phyloP scores from a whole-genome alignment of 2,329 filamentous ascomycete genomes.

The Xenosphaeropsis pyriputrescens region DNA sequence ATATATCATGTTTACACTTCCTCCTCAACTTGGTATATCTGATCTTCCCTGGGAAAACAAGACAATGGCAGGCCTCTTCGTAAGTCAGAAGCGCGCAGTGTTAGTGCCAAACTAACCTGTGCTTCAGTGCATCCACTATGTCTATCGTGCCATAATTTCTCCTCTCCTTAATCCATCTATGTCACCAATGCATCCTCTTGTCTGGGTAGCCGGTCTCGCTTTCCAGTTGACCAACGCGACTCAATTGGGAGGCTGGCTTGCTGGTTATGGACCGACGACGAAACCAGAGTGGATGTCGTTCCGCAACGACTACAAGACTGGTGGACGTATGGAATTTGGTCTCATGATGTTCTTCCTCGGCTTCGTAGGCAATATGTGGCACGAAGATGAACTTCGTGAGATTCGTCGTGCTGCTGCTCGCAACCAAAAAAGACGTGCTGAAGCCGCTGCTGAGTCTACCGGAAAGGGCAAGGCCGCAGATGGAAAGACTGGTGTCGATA shows the following conservation, averaged over 20 bases:
- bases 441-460: constrained; percentile 19
- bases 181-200: constrained; percentile 66
- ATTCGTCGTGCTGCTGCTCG: constrained; percentile 59
- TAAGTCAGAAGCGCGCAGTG: constrained; percentile 11
- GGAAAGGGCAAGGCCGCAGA: constrained; percentile 26
- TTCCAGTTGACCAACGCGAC: constrained; percentile 78
- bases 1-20: constrained; percentile 63
- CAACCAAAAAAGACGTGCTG: constrained; percentile 31
- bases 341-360: constrained; percentile 64
- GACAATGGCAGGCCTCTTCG: constrained; percentile 55
- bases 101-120: constrained; percentile 1
- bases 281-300: constrained; percentile 31
- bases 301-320: constrained; percentile 20
- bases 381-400: constrained; percentile 80
- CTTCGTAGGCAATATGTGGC: constrained; percentile 68
- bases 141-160: constrained; percentile 73
- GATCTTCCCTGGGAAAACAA: constrained; percentile 65
- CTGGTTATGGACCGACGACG: constrained; percentile 60
- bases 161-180: constrained; percentile 82
- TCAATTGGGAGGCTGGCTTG: constrained; percentile 67
- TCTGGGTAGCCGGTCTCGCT: constrained; percentile 46
- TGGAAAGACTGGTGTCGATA: constrained; percentile 41
- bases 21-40: constrained; percentile 37
- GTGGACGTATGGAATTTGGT: constrained; percentile 39
- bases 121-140: constrained; percentile 62